These are phyloP conservation scores for Perilla frutescens DNA, from an alignment of 257 asterid species.

Conservation along the genomic window DNA sequence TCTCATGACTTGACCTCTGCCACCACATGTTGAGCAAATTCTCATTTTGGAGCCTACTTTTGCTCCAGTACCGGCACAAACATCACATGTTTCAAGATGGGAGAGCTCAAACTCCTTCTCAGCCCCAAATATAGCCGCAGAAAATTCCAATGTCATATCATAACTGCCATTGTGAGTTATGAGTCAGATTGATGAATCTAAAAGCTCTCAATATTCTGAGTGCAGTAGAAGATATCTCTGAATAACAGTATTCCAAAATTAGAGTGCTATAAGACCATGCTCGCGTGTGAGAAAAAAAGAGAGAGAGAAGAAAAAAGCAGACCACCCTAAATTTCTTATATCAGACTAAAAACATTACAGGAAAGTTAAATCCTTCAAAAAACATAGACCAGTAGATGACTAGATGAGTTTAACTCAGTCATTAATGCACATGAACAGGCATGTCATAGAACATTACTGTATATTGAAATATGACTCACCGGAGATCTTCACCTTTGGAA, in stretches of 20 bases:
- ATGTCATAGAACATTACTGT: slow-evolving; percentile 28
- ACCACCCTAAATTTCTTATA: slow-evolving; percentile 28
- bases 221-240: slow-evolving; percentile 16
- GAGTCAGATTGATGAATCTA: slow-evolving; percentile 34
- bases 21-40: slow-evolving; percentile 97
- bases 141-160: slow-evolving; percentile 82
- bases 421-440: slow-evolving; percentile 24
- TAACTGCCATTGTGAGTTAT: slow-evolving; percentile 60
- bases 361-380: neutral
- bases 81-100: slow-evolving; percentile 94
- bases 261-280: slow-evolving; percentile 27
- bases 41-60: slow-evolving; percentile 94
- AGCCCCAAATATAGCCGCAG: slow-evolving; percentile 91
- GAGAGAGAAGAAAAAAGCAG: slow-evolving; percentile 14
- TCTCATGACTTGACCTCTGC: slow-evolving; percentile 99
- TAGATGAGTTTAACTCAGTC: neutral
- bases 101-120: slow-evolving; percentile 93
- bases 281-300: neutral
- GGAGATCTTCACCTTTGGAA: slow-evolving; percentile 95
- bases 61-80: slow-evolving; percentile 95
- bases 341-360: slow-evolving; percentile 14
- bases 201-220: slow-evolving; percentile 13
- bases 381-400: slow-evolving; percentile 5
- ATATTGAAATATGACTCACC: slow-evolving; percentile 64
- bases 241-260: slow-evolving; percentile 20